Base-by-base conservation (phyloP, 2,329 filamentous ascomycete genomes). In the Aspergillus flavus region DNA sequence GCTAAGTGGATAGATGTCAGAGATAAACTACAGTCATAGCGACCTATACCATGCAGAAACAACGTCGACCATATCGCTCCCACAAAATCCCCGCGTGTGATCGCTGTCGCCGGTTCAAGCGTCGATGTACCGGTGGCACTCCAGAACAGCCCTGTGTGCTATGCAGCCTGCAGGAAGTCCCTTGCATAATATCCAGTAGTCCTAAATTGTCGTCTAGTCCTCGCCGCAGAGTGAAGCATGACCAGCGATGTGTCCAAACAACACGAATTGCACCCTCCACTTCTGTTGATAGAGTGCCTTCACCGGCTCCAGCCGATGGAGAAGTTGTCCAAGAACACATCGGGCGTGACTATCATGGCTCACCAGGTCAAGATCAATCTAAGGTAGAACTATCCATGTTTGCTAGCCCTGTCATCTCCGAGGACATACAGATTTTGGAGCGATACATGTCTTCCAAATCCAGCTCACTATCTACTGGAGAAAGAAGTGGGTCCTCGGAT, bases 81-180 rank as follows among this genome's bases (percentile, higher is more conserved):
- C 66, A 69, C 53, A 66, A 67, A 41, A 23, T 64, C 45, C 68
- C 66, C 30, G 68, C 68, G 11, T 71, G 68, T 56, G 65, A 69
- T 54, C 66, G 64, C 57, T 70, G 69, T 58, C 68, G 65, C 43
- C 64, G 63, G 23, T 65, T 68, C 46, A 68, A 69, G 63, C 62
- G 59, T 11, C 63, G 67, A 58, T 69, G 69, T 57, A 65, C 61
- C 4, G 62, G 64, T 28, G 56, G 67, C 9, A 54, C 58, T 32
- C 54, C 68, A 32, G 64, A 64, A 57, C 66, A 59, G 30, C 62
- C 65, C 23, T 70, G 68, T 59, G 41, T 66, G 53, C 54, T 65
- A 41, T 71, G 66, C 61, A 53, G 45, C 46, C 58, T 67, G 28
- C 65, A 69, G 23, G 61, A 62, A 26, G 61, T 62, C 21, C n/a